Evolutionary conservation across 2,329 filamentous ascomycete genomes (phyloP).

Genomic region (Tolypocladium album): DNA sequence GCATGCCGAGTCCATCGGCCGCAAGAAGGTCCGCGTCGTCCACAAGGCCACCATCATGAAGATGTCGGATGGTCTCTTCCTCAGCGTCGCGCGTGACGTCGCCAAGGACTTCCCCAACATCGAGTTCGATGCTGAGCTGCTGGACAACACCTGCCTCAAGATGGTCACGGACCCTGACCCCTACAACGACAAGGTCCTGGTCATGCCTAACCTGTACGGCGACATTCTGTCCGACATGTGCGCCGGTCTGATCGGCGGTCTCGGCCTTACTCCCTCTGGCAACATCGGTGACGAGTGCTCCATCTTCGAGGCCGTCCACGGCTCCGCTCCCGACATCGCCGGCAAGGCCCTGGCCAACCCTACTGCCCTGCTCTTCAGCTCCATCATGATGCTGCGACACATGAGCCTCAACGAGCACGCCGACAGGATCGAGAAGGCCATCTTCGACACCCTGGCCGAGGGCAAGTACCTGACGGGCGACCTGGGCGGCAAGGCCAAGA

Average conservation of each 20-base stretch:
- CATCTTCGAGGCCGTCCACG: conserved; percentile 99
- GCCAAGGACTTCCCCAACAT: conserved; percentile 93
- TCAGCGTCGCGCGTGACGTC: conserved; percentile 74
- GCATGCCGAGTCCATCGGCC: conserved; percentile 85
- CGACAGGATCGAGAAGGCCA: conserved; percentile 80
- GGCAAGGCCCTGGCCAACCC: conserved; percentile 96
- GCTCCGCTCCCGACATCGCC: conserved; percentile 91
- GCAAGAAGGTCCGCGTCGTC: conserved; percentile 92
- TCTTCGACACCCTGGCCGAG: conserved; percentile 90
- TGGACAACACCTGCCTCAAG: conserved; percentile 99
- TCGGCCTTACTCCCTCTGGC: conserved; percentile 91
- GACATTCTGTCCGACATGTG: conserved; percentile 99
- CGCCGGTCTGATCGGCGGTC: conserved; percentile 93
- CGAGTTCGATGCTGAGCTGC: conserved; percentile 93
- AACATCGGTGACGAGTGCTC: conserved; percentile 99
- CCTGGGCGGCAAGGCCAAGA: conserved; percentile 93
- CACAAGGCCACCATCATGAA: conserved; percentile 99
- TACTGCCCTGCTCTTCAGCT: conserved; percentile 86
- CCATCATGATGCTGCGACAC: conserved; percentile 99
- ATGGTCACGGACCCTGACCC: conserved; percentile 93
- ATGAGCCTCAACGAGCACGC: conserved; percentile 87
- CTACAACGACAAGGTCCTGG: conserved; percentile 98
- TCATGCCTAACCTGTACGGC: conserved; percentile 97
- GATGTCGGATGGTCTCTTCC: conserved; percentile 98
- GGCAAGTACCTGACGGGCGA: conserved; percentile 95